A percentile compares a stretch with the other conserved stretches of the same genome.
Evolutionary conservation across 331 rosid genomes (phyloP).

Genomic region (Prunus yedoensis): DNA sequence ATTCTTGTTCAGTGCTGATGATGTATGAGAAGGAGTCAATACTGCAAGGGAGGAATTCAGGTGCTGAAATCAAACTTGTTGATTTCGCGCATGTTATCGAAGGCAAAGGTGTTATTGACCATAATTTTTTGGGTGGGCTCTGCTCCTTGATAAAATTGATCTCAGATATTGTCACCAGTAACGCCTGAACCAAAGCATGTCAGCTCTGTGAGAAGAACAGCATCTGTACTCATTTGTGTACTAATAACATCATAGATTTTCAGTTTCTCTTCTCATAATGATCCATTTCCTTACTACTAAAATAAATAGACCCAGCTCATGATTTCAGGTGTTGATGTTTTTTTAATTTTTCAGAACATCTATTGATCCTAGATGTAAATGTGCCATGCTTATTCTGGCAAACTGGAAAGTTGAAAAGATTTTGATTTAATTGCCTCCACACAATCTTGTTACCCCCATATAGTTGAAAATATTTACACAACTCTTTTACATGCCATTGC

Average conservation of each 20-base stretch:
- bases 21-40: conserved; percentile 50
- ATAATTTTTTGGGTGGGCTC: conserved; percentile 93
- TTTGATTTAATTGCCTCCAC: background rate
- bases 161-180: conserved; percentile 39
- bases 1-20: conserved; percentile 67
- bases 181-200: background rate
- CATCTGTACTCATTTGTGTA: too few relatives aligned
- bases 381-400: too few relatives aligned
- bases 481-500: background rate
- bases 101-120: conserved; percentile 71
- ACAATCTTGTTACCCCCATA: background rate
- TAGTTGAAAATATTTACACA: background rate
- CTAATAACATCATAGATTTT: background rate
- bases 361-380: too few relatives aligned
- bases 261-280: background rate
- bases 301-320: background rate
- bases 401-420: background rate
- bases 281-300: background rate
- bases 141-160: conserved; percentile 77
- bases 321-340: background rate
- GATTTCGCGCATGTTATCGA: conserved; percentile 80
- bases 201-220: background rate
- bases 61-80: conserved; percentile 55
- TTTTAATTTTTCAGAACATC: background rate
- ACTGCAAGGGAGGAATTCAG: conserved; percentile 31